Conservation (phyloP, 164 flowering plant genomes). For the Aristolochia contorta region DNA sequence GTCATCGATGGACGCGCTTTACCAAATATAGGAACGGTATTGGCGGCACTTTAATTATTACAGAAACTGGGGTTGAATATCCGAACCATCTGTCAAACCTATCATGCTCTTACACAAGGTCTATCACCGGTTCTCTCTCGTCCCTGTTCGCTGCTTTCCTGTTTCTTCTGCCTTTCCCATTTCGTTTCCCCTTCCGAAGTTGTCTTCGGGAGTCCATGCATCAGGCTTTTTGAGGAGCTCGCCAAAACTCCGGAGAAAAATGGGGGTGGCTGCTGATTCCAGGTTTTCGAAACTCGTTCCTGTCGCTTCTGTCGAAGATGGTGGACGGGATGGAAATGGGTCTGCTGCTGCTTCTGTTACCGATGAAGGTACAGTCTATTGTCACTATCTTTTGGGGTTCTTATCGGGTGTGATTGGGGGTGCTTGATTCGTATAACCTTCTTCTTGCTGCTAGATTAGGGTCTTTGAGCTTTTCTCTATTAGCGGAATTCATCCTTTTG, state of each 20-base stretch:
- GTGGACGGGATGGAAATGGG: constrained; percentile 25
- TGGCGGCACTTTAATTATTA: no score
- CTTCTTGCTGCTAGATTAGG: no score
- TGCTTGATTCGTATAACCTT: no score
- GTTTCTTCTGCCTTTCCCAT: constrained; percentile 5
- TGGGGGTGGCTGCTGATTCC: constrained; percentile 15
- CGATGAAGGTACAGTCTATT: constrained; percentile 33
- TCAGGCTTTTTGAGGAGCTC: constrained; percentile 12
- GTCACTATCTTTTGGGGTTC: no score
- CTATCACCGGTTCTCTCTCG: constrained; percentile 41
- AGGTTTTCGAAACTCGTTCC: constrained; percentile 33
- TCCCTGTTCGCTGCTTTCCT: constrained; percentile 5
- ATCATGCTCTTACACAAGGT: constrained; percentile 47
- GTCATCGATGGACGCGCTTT: no score
- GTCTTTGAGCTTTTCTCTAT: no score
- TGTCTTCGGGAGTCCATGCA: constrained; percentile 8
- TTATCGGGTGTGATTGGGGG: no score
- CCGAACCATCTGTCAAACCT: no score
- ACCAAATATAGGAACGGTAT: no score
- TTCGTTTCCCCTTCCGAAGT: constrained; percentile 10
- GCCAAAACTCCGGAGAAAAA: constrained; percentile 4
- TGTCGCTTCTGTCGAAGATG: constrained; percentile 29
- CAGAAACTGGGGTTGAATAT: no score
- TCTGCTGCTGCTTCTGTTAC: constrained; percentile 25
- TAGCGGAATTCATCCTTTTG: no score